Percentiles rank a stretch among this genome's conserved stretches.
Evolutionary conservation across 805 yeast genomes (phyloP).

Genomic region (Candida qinlingensis): DNA sequence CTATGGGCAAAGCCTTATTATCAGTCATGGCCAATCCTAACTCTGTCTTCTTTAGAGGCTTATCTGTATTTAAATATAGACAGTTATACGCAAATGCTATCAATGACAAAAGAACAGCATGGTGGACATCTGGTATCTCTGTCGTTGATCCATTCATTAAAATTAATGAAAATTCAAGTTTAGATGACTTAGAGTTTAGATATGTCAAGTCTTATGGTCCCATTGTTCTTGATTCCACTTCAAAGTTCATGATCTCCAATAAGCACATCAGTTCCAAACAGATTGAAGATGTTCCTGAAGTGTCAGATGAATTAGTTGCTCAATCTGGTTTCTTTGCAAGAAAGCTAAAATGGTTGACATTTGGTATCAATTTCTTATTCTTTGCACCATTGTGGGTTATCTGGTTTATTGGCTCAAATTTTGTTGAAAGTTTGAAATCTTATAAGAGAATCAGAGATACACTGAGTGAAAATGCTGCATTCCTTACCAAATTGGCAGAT

Average conservation of each 20-base stretch:
- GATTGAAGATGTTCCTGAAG: not conserved
- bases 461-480: constrained; percentile 23
- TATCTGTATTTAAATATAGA: constrained; percentile 46
- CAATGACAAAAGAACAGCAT: constrained; percentile 76
- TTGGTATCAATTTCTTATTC: constrained; percentile 40
- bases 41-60: constrained; percentile 55
- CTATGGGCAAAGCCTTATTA: constrained; percentile 44
- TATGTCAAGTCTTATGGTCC: constrained; percentile 52
- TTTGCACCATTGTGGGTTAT: constrained; percentile 60
- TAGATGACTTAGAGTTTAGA: constrained; percentile 33
- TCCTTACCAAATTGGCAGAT: constrained; percentile 19
- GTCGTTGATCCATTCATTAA: constrained; percentile 51
- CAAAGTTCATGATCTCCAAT: constrained; percentile 33
- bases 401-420: constrained; percentile 46
- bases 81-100: constrained; percentile 69
- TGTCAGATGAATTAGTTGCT: constrained; percentile 1
- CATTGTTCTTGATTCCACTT: constrained; percentile 45
- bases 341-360: constrained; percentile 44
- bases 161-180: constrained; percentile 39
- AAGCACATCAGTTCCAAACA: constrained; percentile 12
- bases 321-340: constrained; percentile 28
- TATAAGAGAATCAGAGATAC: constrained; percentile 31
- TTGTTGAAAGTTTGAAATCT: constrained; percentile 36
- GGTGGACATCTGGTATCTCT: constrained; percentile 78
- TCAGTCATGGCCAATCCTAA: constrained; percentile 58